phyloP scores from a whole-genome alignment of 2,329 filamentous ascomycete species.

The Aspergillus pseudoviridinutans region DNA sequence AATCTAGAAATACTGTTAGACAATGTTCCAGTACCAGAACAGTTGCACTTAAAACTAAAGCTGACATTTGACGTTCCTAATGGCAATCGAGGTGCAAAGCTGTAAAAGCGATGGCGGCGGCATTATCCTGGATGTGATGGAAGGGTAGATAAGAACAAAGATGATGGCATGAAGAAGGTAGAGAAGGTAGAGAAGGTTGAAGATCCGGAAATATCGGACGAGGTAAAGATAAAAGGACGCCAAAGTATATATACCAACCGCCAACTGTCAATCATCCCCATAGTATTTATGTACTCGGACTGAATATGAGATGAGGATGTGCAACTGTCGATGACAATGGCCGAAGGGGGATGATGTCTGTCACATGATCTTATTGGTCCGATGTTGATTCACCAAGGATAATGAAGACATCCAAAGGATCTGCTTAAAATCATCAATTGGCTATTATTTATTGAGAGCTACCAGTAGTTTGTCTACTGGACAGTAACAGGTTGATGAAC shows the following conservation, averaged over 20 bases:
- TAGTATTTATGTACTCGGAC: constrained; percentile 1
- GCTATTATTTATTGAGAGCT: neutral
- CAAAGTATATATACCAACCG: constrained; percentile 5
- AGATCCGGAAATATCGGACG: neutral
- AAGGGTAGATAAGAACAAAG: constrained; percentile 16
- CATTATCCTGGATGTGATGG: constrained; percentile 22
- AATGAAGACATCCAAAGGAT: too few species aligned
- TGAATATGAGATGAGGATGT: neutral
- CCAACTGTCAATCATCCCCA: neutral
- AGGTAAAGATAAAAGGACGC: neutral
- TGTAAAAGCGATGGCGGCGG: constrained; percentile 32
- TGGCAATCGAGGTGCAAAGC: constrained; percentile 33
- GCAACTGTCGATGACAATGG: neutral
- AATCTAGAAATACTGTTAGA: constrained; percentile 32
- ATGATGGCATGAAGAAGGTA: constrained; percentile 11
- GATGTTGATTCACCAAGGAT: neutral
- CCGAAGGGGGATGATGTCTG: constrained; percentile 10
- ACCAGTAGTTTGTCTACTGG: neutral
- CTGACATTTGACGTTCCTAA: constrained; percentile 37
- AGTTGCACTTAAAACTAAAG: constrained; percentile 7
- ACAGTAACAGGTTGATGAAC: neutral
- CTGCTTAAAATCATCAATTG: neutral
- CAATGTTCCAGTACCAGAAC: neutral
- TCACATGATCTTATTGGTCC: constrained; percentile 19
- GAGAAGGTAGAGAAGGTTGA: neutral